Evolutionary conservation across 2,329 filamentous ascomycete genomes (phyloP).

Genomic region (Fusarium oxysporum): DNA sequence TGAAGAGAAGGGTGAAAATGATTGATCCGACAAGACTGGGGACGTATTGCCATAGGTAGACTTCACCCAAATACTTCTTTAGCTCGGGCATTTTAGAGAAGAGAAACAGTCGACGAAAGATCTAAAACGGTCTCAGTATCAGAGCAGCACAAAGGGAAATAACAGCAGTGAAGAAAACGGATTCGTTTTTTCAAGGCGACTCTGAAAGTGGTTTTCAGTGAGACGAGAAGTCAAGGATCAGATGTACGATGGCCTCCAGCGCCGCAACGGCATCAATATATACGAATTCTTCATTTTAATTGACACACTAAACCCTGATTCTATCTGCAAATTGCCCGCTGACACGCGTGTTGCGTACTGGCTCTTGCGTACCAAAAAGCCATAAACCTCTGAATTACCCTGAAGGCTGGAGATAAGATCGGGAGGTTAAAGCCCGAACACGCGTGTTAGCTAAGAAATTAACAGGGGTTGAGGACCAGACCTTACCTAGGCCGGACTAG

Average conservation of each 20-base stretch:
- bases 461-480: fast-evolving
- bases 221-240: too few species aligned
- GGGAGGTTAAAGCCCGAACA: background rate
- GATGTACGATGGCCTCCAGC: fast-evolving
- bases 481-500: background rate
- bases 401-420: background rate
- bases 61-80: constrained; percentile 3
- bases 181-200: too few species aligned
- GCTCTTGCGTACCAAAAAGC: background rate
- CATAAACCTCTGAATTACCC: background rate
- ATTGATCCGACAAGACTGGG: constrained; percentile 60
- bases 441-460: constrained; percentile 31
- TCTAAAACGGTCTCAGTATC: too few species aligned
- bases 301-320: fast-evolving
- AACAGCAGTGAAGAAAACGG: too few species aligned
- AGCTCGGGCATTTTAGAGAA: constrained; percentile 6
- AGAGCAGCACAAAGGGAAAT: too few species aligned
- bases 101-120: background rate
- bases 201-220: too few species aligned
- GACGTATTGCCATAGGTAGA: constrained; percentile 46
- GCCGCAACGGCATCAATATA: background rate
- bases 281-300: fast-evolving
- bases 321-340: background rate
- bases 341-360: constrained; percentile 32
- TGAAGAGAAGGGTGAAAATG: constrained; percentile 59